Evolutionary conservation across 2,329 filamentous ascomycete genomes (phyloP).

Genomic region (Claviceps sp.): DNA sequence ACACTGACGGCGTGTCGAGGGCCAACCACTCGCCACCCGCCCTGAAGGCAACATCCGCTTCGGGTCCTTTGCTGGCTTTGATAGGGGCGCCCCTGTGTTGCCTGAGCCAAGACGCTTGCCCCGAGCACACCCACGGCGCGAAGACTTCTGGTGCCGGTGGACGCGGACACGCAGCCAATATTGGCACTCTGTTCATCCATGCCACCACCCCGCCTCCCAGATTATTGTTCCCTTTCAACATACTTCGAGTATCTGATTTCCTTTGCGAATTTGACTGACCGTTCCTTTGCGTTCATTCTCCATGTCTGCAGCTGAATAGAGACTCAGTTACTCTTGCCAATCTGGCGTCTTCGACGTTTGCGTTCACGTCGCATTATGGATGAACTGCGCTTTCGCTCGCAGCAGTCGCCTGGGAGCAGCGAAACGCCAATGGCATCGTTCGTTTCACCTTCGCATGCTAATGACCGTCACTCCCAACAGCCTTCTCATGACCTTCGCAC

Average conservation of each 20-base stretch:
- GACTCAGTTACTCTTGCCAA: slow-evolving; percentile 19
- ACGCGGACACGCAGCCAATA: slow-evolving; percentile 1
- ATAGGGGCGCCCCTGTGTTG: not conserved
- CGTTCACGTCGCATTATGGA: slow-evolving; percentile 41
- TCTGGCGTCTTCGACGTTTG: slow-evolving; percentile 26
- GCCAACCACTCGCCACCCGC: slow-evolving; percentile 3
- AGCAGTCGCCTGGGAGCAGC: slow-evolving; percentile 58
- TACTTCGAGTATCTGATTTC: slow-evolving; percentile 10
- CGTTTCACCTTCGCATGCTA: slow-evolving; percentile 60
- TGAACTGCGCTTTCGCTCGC: slow-evolving; percentile 64
- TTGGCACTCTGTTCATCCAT: slow-evolving; percentile 10
- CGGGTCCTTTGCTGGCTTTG: slow-evolving; percentile 2
- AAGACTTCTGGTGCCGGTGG: not conserved
- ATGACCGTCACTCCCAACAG: slow-evolving; percentile 43
- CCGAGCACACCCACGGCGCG: slow-evolving; percentile 6
- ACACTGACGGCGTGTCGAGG: slow-evolving; percentile 1
- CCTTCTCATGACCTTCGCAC: slow-evolving; percentile 54
- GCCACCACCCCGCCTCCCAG: slow-evolving; percentile 19
- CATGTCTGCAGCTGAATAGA: slow-evolving; percentile 23
- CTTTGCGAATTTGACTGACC: slow-evolving; percentile 15
- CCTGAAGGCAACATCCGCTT: slow-evolving; percentile 4
- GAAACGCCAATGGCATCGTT: slow-evolving; percentile 63
- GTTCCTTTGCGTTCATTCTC: slow-evolving; percentile 17
- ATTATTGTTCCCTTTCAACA: slow-evolving; percentile 14
- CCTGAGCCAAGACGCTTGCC: slow-evolving; percentile 10